Conservation (phyloP, 768 basidiomycete genomes). For the Trametes cinnabarina region DNA sequence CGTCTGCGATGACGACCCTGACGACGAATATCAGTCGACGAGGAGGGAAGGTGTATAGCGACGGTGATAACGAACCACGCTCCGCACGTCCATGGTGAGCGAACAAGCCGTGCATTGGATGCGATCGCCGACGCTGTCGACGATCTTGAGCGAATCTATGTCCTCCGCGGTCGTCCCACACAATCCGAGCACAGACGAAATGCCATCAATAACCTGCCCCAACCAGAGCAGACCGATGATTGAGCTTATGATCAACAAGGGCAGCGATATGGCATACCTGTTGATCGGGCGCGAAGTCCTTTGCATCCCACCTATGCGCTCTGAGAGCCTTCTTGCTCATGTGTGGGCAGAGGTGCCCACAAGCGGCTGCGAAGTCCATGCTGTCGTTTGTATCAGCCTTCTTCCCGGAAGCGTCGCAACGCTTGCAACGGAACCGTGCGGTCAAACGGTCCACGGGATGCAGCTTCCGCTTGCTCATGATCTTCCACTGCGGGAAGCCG, state of each 20-base stretch:
- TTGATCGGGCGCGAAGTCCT: conserved; percentile 56
- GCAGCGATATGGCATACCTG: conserved; percentile 39
- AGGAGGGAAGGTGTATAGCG: neutral
- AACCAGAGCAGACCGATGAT: neutral
- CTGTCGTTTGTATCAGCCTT: conserved; percentile 40
- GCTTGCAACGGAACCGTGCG: conserved; percentile 56
- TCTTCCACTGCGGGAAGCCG: conserved; percentile 53
- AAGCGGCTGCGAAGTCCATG: conserved; percentile 57
- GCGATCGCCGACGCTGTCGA: conserved; percentile 28
- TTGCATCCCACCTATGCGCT: conserved; percentile 44
- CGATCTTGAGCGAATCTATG: conserved; percentile 19
- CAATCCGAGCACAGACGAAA: conserved; percentile 38
- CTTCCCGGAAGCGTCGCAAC: conserved; percentile 41
- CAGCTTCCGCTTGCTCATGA: conserved; percentile 42
- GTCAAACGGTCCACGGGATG: conserved; percentile 59
- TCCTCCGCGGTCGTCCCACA: conserved; percentile 32
- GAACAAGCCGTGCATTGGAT: conserved; percentile 52
- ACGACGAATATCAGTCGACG: neutral
- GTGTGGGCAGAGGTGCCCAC: conserved; percentile 53
- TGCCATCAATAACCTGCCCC: conserved; percentile 46
- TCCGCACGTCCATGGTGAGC: conserved; percentile 47
- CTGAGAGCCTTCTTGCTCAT: conserved; percentile 27
- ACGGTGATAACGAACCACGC: conserved; percentile 37
- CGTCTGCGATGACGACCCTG: conserved; percentile 64
- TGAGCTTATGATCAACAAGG: neutral